Conservation (phyloP, 163 green algal species). For the Prototheca wickerhamii region DNA sequence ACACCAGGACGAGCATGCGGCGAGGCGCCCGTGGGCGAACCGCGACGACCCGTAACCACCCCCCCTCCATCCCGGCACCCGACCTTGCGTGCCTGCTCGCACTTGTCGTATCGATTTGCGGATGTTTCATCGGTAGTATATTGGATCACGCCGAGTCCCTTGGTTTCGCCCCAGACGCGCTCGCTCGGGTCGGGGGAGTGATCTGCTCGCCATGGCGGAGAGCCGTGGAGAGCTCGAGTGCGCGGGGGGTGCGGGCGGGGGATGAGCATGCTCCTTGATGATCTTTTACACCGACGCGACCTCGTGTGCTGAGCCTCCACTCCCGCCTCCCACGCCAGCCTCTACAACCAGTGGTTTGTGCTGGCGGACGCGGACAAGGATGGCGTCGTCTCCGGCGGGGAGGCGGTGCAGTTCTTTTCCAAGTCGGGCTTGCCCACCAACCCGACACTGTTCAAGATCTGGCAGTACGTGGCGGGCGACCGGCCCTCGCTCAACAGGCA, state of each 20-base stretch:
- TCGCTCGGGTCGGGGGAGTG: too few relatives aligned
- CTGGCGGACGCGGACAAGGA: slow-evolving; percentile 60
- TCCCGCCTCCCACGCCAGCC: slow-evolving; percentile 5
- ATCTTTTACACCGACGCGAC: background rate
- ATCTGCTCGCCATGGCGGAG: slow-evolving; percentile 17
- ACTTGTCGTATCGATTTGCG: too few relatives aligned
- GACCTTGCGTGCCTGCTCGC: too few relatives aligned
- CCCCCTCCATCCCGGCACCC: too few relatives aligned
- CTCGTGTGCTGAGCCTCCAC: slow-evolving; percentile 5
- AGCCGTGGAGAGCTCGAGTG: slow-evolving; percentile 24
- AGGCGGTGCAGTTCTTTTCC: slow-evolving; percentile 78
- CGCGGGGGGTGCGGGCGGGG: background rate
- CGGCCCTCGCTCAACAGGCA: slow-evolving; percentile 48
- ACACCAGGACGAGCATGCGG: too few relatives aligned
- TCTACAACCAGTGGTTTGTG: slow-evolving; percentile 59
- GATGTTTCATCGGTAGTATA: too few relatives aligned
- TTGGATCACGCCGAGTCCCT: too few relatives aligned
- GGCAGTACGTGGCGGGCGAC: slow-evolving; percentile 68
- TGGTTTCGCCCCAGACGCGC: too few relatives aligned
- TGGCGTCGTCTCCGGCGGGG: slow-evolving; percentile 48
- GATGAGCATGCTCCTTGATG: background rate
- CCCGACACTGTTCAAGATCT: slow-evolving; percentile 72
- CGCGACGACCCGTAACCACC: too few relatives aligned
- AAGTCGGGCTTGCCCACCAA: slow-evolving; percentile 53
- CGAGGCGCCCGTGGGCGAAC: too few relatives aligned